Conservation (phyloP, 164 flowering plant species). For the Amborella trichopoda region DNA sequence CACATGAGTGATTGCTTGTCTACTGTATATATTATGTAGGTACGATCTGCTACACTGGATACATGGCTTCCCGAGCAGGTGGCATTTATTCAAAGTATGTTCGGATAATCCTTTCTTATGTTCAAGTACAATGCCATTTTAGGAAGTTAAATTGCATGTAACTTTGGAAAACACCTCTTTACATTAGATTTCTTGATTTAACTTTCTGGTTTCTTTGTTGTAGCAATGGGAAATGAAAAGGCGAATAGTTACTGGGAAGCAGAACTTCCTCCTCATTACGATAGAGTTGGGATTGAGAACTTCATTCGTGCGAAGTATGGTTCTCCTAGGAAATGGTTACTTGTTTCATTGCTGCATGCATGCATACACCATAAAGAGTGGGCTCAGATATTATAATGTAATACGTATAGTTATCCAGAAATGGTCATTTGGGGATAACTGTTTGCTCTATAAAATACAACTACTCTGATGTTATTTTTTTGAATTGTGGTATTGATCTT, state of each 20-base stretch:
- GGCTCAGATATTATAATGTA: no score
- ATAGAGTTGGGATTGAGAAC: constrained; percentile 89
- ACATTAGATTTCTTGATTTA: no score
- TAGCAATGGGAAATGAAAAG: constrained; percentile 91
- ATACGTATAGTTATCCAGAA: no score
- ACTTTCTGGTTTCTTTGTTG: constrained; percentile 2
- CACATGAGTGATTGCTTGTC: no score
- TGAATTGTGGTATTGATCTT: no score
- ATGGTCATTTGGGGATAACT: no score
- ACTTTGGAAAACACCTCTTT: no score
- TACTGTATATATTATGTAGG: constrained; percentile 29
- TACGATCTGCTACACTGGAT: constrained; percentile 85
- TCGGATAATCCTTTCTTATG: not conserved
- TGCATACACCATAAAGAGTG: no score
- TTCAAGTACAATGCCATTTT: no score
- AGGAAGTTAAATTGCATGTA: no score
- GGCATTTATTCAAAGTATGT: constrained; percentile 85
- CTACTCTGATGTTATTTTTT: no score
- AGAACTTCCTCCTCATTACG: constrained; percentile 83
- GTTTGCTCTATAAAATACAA: no score
- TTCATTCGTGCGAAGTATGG: constrained; percentile 94
- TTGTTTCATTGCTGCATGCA: not conserved
- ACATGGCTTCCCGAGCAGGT: constrained; percentile 99
- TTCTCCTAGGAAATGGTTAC: not conserved
- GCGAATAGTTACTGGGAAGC: constrained; percentile 91